These are phyloP conservation scores for Castanea mollissima DNA, from an alignment of 306 rosid species.

Conservation along the genomic window DNA sequence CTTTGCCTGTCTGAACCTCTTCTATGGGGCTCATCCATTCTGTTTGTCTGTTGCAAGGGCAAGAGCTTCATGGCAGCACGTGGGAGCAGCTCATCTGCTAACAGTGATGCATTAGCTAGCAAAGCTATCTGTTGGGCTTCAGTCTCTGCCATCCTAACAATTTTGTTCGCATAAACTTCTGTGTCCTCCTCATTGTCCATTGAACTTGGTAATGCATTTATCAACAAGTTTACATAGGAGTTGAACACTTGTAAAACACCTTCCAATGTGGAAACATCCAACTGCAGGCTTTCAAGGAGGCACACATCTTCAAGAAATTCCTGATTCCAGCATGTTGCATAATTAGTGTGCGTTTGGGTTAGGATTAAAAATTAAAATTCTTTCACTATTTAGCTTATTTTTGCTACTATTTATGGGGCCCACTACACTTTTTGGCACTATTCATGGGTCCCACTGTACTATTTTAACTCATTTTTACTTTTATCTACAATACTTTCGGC, in stretches of 20 bases:
- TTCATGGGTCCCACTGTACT: too few relatives aligned
- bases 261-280: slow-evolving; percentile 67
- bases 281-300: slow-evolving; percentile 69
- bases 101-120: slow-evolving; percentile 67
- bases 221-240: slow-evolving; percentile 61
- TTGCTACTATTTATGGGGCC: too few relatives aligned
- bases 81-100: slow-evolving; percentile 82
- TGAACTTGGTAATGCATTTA: slow-evolving; percentile 80
- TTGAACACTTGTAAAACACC: slow-evolving; percentile 63
- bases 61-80: slow-evolving; percentile 71
- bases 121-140: slow-evolving; percentile 80
- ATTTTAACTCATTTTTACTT: too few relatives aligned
- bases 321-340: slow-evolving; percentile 31
- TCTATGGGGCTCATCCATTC: slow-evolving; percentile 45
- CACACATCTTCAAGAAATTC: slow-evolving; percentile 74
- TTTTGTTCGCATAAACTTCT: slow-evolving; percentile 56
- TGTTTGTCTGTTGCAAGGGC: slow-evolving; percentile 32
- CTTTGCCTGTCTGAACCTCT: slow-evolving; percentile 50
- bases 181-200: slow-evolving; percentile 57
- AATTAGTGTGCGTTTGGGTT: background rate
- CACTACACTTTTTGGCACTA: too few relatives aligned
- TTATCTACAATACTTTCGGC: too few relatives aligned
- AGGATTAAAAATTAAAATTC: too few relatives aligned
- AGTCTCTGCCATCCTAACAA: slow-evolving; percentile 77
- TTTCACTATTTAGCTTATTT: too few relatives aligned